A percentile compares a stretch with the other conserved stretches of the same genome.
Evolutionary conservation across 2,329 filamentous ascomycete species (phyloP).

Genomic region (Fragosphaeria purpurea): DNA sequence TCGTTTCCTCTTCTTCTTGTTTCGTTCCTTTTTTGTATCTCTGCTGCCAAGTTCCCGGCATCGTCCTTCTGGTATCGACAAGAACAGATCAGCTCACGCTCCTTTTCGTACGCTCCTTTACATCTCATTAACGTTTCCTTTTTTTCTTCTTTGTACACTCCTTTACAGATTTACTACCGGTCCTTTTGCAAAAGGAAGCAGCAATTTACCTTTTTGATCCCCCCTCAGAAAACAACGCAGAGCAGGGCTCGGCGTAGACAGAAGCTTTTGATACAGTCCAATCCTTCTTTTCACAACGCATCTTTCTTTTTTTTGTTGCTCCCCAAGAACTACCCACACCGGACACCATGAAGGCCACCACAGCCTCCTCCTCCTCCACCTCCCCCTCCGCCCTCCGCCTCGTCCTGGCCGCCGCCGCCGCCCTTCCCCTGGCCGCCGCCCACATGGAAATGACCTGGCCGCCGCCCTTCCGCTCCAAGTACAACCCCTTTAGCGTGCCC

Average conservation of each 20-base stretch:
- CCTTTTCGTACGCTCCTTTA: not conserved
- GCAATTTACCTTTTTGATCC: not conserved
- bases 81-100: not conserved
- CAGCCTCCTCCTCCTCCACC: no score
- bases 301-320: no score
- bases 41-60: not conserved
- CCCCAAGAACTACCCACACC: not conserved
- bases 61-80: not conserved
- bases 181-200: not conserved
- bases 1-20: no score
- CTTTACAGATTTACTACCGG: not conserved
- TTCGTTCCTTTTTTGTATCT: not conserved
- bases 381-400: no score
- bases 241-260: conserved; percentile 1
- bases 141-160: conserved; percentile 1
- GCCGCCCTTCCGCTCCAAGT: conserved; percentile 42
- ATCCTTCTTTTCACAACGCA: not conserved
- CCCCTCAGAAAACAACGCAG: not conserved
- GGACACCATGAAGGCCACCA: not conserved
- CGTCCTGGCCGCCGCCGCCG: conserved; percentile 21
- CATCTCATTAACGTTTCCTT: not conserved
- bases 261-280: not conserved
- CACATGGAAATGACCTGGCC: conserved; percentile 49
- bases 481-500: conserved; percentile 32
- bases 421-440: conserved; percentile 27